Evolutionary conservation across 352 stramenopile species (phyloP), one percentile per base, ranked within the genome.

Genomic region (Globisporangium lucens): DNA sequence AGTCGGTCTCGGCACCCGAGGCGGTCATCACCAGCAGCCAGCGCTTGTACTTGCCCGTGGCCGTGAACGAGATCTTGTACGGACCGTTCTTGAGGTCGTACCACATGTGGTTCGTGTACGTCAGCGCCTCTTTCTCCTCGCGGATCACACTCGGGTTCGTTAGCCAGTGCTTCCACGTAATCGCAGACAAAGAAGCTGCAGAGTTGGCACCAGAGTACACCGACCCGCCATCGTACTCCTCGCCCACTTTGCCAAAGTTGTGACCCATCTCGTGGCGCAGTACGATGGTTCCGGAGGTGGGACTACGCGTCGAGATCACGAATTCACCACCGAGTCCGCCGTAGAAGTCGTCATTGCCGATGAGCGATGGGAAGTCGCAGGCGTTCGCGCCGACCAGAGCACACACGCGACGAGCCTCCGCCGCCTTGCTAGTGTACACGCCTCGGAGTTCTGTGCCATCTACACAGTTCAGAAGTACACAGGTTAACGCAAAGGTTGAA

Each of bases 251-350:
- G 27, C 71, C 73, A 69, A 82, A 76, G 63, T 75, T 76, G 72
- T 79, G 73, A 36, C 75, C 73, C 69, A 80, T 76, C 60, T 79
- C 73, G 69, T 79, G 73, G n/a, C 73, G 71, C 56, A 82, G 49
- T 35, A 75, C 73, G 33, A 82, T 41, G 4, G 75, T 78, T 4
- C 75, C 75, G 0, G 70, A 68, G 27, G 73, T 82, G 15, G 74
- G 36, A 15, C 36, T 41, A 15, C 36, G 36, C 2, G 36, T 41
- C 2, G 36, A 69, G 68, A 83, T 80, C 6, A 80, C 69, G 51
- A 83, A 78, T 24, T 83, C 76, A n/a, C 74, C 76, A 7, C 75
- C 75, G 6, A 82, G 65, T 0, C 72, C 75, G 27, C 75, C 73
- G 62, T 79, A 82, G 59, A 72, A 78, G 49, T 69, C 56, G 66